Evolutionary conservation across 768 basidiomycete genomes (phyloP), one percentile per base, ranked within the genome.

Genomic region (Kwoniella dendrophila): DNA sequence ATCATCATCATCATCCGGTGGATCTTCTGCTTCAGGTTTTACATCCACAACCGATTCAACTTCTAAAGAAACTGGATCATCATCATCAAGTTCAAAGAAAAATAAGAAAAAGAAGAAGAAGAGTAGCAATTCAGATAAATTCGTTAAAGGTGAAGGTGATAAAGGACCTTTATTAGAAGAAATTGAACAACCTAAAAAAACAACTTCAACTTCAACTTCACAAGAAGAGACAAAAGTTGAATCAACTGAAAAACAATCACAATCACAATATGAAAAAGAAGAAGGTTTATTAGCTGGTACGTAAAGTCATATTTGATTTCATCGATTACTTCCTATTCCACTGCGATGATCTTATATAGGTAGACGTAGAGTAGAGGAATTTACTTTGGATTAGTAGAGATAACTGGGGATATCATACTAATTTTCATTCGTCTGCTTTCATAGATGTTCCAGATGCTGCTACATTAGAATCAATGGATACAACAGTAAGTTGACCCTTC

Each of bases 101-200:
- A 66, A 56, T 40, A 64, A 67, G 76, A 86, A 86, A 80, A 88
- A 87, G 81, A 85, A 83, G 79, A 85, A 84, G 80, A 86, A 85
- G 73, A 29, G 51, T 40, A 50, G 47, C 36, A 62, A 27, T 34
- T 55, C 40, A 34, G 67, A 66, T 85, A 63, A 63, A 36, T 69
- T 64, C 44, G 56, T 69, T 51, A 45, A 54, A 22, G 64, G 61
- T 0, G 61, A 70, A 43, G 72, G 72, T 18, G 56, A 63, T 5
- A 86, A 90, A 63, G 87, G 88, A 0, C 92, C 92, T 38, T 82
- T 95, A 41, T 79, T 95, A 49, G 90, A 94, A 82, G 90, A 93
- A 61, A 66, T 71, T 38, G 56, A 64, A 52, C 57, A 61, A 43
- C 51, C 38, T 22, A 61, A 52, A 16, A 40, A 26, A 10, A 24